A percentile compares a stretch with the other conserved stretches of the same genome.
Evolutionary conservation across 73 alveolate genomes (phyloP).

Genomic region (Paramecium sexaurelia): DNA sequence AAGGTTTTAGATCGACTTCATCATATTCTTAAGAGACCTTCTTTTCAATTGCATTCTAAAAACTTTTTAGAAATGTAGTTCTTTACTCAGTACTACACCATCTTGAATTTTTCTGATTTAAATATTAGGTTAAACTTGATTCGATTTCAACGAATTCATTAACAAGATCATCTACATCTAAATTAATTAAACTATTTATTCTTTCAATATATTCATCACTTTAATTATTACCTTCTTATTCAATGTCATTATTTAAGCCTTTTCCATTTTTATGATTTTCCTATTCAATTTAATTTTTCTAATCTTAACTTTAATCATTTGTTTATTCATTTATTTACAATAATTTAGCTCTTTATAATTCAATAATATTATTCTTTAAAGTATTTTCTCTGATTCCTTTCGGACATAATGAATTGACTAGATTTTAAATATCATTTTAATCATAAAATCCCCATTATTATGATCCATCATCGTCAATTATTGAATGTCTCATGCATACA

Average conservation of each 20-base stretch:
- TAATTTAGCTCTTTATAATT: not conserved
- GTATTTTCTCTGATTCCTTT: constrained; percentile 37
- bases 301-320: not conserved
- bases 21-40: not conserved
- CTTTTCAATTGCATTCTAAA: not conserved
- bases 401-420: not conserved
- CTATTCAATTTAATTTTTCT: not conserved
- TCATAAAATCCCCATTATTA: constrained; percentile 53
- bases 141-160: constrained; percentile 10
- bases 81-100: constrained; percentile 50
- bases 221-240: not conserved
- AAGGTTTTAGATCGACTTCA: not conserved
- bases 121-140: constrained; percentile 27
- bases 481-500: not conserved
- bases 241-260: not conserved
- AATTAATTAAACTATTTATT: not conserved
- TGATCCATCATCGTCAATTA: constrained; percentile 4
- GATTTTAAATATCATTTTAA: not conserved
- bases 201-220: constrained; percentile 16
- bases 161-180: not conserved
- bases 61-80: not conserved
- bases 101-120: constrained; percentile 32
- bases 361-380: constrained; percentile 13
- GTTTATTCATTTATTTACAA: not conserved
- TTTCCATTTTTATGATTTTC: not conserved